Base-by-base conservation (phyloP, 2,329 filamentous ascomycete species). In the Aspergillus costaricaensis region DNA sequence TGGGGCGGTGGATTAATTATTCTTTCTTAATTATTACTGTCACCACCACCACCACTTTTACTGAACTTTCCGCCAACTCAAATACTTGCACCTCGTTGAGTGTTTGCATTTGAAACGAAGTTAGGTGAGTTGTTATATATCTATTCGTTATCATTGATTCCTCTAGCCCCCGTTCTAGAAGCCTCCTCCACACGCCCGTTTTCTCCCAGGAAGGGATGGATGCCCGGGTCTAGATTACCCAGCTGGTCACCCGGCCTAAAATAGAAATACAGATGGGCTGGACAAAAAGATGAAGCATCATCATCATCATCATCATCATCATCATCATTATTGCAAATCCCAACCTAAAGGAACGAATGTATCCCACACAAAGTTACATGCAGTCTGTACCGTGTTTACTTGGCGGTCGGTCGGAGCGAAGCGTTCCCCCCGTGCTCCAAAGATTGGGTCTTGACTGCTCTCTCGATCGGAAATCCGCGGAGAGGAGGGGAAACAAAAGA, bases 381-480 rank as follows among this genome's bases (percentile, higher is more conserved):
- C 47, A 50, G 23, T 6, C 41, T 17, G 41, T 44, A 44, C 41
- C 41, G 41, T 44, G 41, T 44, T 44, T 17, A 50, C 47, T 50
- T 50, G 47, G 47, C 47, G 25, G 23, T 27, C n/a, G 41, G 54
- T 15, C 25, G 41, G 25, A 44, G n/a, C 15, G 41, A 55, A 32
- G 21, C 19, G 53, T 19, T 17, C 12, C 23, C 41, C 52, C 52
- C 53, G 52, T 60, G 52, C 58, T 55, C 27, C 47, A 27, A 49
- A 54, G 52, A 56, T 56, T 56, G 44, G 52, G 36, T 52, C n/a
- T 30, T 10, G 12, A 49, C 32, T 36, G 15, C 25, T 23, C 19
- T 36, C 30, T 15, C 21, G 7, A 19, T 55, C 58, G 58, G 58
- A 43, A 60, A 48, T 55, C 49, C 19, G 44, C 58, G 58, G 58